A percentile compares a stretch with the other conserved stretches of the same genome.
These are phyloP conservation scores for Teunomyces barrocoloradensis DNA, from an alignment of 805 yeast genomes.

Conservation along the genomic window DNA sequence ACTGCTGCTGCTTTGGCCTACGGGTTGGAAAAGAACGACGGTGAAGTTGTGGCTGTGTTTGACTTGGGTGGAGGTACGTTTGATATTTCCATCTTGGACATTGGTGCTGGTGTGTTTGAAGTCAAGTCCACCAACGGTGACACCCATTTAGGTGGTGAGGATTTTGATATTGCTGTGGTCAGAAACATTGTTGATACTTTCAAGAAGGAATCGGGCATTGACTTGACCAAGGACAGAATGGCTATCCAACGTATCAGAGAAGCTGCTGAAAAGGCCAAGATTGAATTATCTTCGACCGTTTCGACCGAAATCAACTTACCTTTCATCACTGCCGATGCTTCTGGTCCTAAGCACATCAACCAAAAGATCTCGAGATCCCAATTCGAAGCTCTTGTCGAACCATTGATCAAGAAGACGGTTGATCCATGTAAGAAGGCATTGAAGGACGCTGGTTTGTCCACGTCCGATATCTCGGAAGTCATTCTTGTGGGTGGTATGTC, in stretches of 20 bases:
- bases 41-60: constrained; percentile 89
- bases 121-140: constrained; percentile 97
- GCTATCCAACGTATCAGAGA: constrained; percentile 85
- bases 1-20: constrained; percentile 94
- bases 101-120: constrained; percentile 96
- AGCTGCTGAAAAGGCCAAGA: constrained; percentile 88
- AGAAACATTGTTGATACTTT: constrained; percentile 79
- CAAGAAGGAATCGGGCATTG: constrained; percentile 69
- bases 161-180: constrained; percentile 82
- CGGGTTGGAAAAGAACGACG: constrained; percentile 80
- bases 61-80: constrained; percentile 99
- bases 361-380: constrained; percentile 64
- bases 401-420: constrained; percentile 67
- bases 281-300: constrained; percentile 73
- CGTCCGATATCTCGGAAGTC: constrained; percentile 71
- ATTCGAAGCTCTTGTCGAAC: constrained; percentile 64
- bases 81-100: constrained; percentile 94
- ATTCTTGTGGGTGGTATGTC: constrained; percentile 91
- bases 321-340: constrained; percentile 82
- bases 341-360: constrained; percentile 78
- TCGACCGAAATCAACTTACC: constrained; percentile 77
- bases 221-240: constrained; percentile 63
- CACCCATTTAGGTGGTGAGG: constrained; percentile 92
- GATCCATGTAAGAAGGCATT: constrained; percentile 79
- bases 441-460: constrained; percentile 70